Percentiles rank a stretch among this genome's conserved stretches.
Conservation (phyloP, 805 yeast species). For the Saccharomyces mikatae region DNA sequence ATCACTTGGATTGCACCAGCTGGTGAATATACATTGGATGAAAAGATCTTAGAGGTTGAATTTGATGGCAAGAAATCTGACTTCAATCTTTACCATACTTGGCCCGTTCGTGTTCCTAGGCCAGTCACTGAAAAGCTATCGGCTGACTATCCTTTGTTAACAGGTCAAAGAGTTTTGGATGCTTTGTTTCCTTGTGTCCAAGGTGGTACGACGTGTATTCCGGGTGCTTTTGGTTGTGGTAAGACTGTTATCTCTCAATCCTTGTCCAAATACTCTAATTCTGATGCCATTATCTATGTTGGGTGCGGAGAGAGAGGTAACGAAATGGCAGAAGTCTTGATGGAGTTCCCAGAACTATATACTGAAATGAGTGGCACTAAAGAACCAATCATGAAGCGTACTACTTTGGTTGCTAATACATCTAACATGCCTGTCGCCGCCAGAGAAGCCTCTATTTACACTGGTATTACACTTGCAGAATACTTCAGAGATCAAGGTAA, state of each 20-base stretch:
- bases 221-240: constrained; percentile 99
- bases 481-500: constrained; percentile 99
- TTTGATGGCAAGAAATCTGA: constrained; percentile 76
- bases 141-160: constrained; percentile 90
- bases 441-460: constrained; percentile 98
- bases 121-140: constrained; percentile 92
- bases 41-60: constrained; percentile 85
- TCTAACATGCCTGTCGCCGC: constrained; percentile 99
- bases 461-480: constrained; percentile 98
- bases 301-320: constrained; percentile 98
- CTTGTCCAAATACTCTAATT: constrained; percentile 92
- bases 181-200: constrained; percentile 98
- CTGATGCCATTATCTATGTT: constrained; percentile 91
- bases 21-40: constrained; percentile 88
- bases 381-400: constrained; percentile 99
- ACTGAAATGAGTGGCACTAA: constrained; percentile 87
- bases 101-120: constrained; percentile 99
- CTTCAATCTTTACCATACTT: constrained; percentile 93
- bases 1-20: constrained; percentile 79
- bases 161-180: constrained; percentile 98
- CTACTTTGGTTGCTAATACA: constrained; percentile 96
- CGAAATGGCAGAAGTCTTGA: constrained; percentile 98
- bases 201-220: constrained; percentile 99
- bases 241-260: constrained; percentile 98
- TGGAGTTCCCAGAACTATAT: constrained; percentile 97